phyloP scores from a whole-genome alignment of 116 monocot species.

The Zostera marina region DNA sequence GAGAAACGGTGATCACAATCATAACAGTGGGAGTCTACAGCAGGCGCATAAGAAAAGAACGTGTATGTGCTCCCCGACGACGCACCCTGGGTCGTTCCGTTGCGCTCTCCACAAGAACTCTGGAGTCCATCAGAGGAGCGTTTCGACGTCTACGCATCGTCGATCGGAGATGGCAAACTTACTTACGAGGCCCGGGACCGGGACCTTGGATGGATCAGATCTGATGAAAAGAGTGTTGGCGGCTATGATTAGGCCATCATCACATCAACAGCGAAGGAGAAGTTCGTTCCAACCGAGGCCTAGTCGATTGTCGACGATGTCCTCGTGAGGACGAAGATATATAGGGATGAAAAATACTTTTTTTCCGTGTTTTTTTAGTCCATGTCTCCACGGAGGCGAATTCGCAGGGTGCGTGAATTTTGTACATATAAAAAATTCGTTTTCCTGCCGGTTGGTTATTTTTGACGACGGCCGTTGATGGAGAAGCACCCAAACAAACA shows the following conservation, averaged over 20 bases:
- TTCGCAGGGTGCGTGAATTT: no score
- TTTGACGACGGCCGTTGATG: no score
- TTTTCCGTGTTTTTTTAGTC: no score
- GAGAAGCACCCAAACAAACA: no score
- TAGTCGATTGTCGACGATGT: conserved; percentile 62
- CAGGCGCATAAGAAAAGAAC: conserved; percentile 15
- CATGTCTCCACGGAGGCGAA: no score
- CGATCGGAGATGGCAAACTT: conserved; percentile 53
- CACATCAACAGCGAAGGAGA: conserved; percentile 52
- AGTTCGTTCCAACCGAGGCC: conserved; percentile 39
- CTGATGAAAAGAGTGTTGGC: conserved; percentile 47
- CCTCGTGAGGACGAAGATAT: not conserved
- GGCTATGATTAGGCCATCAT: conserved; percentile 41
- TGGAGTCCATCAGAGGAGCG: not conserved
- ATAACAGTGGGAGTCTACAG: not conserved
- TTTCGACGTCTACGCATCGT: conserved; percentile 21
- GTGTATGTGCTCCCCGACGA: conserved; percentile 69
- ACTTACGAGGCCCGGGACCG: conserved; percentile 39
- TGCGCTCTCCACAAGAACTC: conserved; percentile 50
- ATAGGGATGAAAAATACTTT: no score
- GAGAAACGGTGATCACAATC: conserved; percentile 7
- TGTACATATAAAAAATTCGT: no score
- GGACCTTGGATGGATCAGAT: conserved; percentile 52
- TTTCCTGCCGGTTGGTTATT: no score
- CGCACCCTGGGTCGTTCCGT: conserved; percentile 56